Evolutionary conservation across 148 eudicot species (phyloP), one percentile per base, ranked within the genome.

Genomic region (Fallopia convolvulus): DNA sequence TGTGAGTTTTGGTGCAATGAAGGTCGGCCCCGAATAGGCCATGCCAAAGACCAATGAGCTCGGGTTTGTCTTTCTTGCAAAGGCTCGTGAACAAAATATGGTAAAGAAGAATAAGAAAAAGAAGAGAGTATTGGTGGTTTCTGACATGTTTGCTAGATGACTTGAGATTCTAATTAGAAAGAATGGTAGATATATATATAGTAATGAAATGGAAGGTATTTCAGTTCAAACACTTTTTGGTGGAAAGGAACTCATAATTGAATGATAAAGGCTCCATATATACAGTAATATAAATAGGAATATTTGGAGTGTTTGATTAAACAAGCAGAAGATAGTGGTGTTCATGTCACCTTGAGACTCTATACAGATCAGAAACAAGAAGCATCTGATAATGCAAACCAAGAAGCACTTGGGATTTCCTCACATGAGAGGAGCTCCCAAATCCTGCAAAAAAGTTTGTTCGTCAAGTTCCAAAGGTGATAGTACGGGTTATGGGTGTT

Each of bases 1-100:
- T 4, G 79, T 20, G 68, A 61, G 3, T 56, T 80, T 85, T 30
- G 65, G 83, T 44, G 85, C 21, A 74, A 70, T 53, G 75, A 75
- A 63, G 75, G 83, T 53, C 39, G 39, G 4, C 46, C 81, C 76
- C 7, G 87, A 79, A 77, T 85, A 85, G 26, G 84, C 81, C 48
- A 86, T 66, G 23, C 85, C 85, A 2, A 85, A 70, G 30, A 85
- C 73, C 61, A 84, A 21, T 15, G 88, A 85, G 20, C 58, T 77
- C 76, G 87, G 68, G 30, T 44, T 55, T 61, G 26, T 76, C 15
- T 65, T 75, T 76, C 61, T 71, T 74, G 87, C 88, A 74, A 77
- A 46, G 79, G 81, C 83, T 50, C 68, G 76, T 61, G 65, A 63
- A 66, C 21, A 40, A 21, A 44, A n/a, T 15, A 41, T 2, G 50